These are phyloP conservation scores for Sarocladiaceae sp. DNA, from an alignment of 2,329 filamentous ascomycete genomes.

Conservation along the genomic window DNA sequence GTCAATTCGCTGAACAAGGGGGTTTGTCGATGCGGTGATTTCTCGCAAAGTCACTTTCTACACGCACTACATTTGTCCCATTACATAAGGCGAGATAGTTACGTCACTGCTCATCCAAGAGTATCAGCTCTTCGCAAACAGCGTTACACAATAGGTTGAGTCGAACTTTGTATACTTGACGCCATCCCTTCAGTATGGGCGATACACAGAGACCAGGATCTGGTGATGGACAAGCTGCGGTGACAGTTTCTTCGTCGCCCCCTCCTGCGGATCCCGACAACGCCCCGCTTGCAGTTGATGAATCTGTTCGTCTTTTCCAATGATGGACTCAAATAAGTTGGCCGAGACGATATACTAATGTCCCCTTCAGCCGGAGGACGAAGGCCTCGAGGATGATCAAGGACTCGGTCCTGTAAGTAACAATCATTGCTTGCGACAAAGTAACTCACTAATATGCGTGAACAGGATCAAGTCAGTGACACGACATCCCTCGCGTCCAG, in stretches of 20 bases:
- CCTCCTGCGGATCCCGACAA: neutral
- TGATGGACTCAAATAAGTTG: too few species aligned
- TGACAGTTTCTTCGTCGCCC: neutral
- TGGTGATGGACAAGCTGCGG: neutral
- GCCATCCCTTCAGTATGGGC: neutral
- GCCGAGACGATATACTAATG: neutral
- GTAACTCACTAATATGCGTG: neutral
- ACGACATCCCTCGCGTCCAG: constrained; percentile 20
- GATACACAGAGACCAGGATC: neutral
- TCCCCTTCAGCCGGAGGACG: neutral
- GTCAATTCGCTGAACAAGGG: too few species aligned
- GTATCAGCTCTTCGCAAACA: too few species aligned
- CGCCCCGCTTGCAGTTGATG: neutral
- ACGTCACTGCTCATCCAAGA: too few species aligned
- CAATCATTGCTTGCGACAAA: too few species aligned
- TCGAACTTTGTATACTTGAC: neutral
- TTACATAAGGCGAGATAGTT: too few species aligned
- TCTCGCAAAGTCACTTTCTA: too few species aligned
- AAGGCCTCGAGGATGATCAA: neutral
- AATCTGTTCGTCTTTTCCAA: too few species aligned
- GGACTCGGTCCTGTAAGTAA: neutral
- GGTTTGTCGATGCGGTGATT: too few species aligned
- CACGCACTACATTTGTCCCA: too few species aligned
- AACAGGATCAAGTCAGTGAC: neutral
- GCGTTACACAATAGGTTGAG: too few species aligned